These are phyloP conservation scores for Piromyces finnis DNA, from an alignment of 192 early-diverging fungal genomes.

Conservation along the genomic window DNA sequence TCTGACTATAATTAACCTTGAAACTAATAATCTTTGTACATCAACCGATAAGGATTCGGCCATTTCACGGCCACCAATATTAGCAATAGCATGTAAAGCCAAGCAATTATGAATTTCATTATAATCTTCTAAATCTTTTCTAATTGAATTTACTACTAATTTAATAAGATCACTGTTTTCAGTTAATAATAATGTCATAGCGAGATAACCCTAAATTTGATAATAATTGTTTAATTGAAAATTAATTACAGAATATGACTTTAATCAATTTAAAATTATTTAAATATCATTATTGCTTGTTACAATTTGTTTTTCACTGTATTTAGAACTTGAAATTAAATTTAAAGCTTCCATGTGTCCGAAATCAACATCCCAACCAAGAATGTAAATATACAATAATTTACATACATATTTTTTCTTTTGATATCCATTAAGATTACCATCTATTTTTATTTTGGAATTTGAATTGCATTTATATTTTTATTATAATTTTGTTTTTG, in stretches of 20 bases:
- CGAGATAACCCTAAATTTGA: slow-evolving; percentile 73
- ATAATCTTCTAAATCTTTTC: slow-evolving; percentile 70
- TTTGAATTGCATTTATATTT: not conserved
- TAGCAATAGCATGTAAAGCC: slow-evolving; percentile 92
- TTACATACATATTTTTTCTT: slow-evolving; percentile 99
- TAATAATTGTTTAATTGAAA: not conserved
- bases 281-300: slow-evolving; percentile 2
- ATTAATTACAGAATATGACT: not conserved
- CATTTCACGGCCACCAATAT: slow-evolving; percentile 82
- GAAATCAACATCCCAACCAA: slow-evolving; percentile 97
- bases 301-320: slow-evolving; percentile 97
- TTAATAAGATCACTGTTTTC: slow-evolving; percentile 72
- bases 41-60: slow-evolving; percentile 68
- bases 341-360: slow-evolving; percentile 93
- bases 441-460: slow-evolving; percentile 32
- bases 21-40: slow-evolving; percentile 66
- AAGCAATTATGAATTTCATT: slow-evolving; percentile 75
- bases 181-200: slow-evolving; percentile 73
- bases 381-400: slow-evolving; percentile 97
- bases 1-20: no score
- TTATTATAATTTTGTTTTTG: not conserved
- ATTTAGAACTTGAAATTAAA: slow-evolving; percentile 72
- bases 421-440: slow-evolving; percentile 86
- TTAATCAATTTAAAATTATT: no score
- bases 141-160: slow-evolving; percentile 70